Evolutionary conservation across 2,329 filamentous ascomycete species (phyloP), one percentile per base, ranked within the genome.

Genomic region (Phaeosphaeriaceae sp.): DNA sequence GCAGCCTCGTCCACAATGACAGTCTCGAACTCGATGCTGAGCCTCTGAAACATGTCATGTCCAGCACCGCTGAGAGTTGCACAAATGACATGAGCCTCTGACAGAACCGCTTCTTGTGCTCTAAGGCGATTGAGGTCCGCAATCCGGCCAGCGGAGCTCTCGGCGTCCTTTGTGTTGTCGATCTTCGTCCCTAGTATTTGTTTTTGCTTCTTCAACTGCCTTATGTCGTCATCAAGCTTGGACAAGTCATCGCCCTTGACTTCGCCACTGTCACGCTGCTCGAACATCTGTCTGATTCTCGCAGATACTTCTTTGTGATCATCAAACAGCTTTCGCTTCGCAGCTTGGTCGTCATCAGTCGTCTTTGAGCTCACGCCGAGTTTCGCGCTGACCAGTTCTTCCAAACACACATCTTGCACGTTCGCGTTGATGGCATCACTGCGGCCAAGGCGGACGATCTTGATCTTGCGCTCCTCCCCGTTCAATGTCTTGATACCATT

Each of bases 1-100:
- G 95, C 95, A 3, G 95, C 95, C 80, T 99, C 95, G 70, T 99
- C 95, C 63, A 99, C 97, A 67, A 99, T 91, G 65, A 99, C 95
- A 0, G 95, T 98, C 79, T 99, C 95, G 67, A 99, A 99, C 76
- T 99, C 95, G 51, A 99, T 92, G 69, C 91, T 93, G 55, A 99
- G 81, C 68, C 90, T 91, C 78, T 94, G 92, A 81, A 99, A 97
- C 88, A 98, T 96, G 66, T 99, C 95, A 72, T 99, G 96, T 3
- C 95, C 95, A 76, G 91, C 94, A 70, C 94, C 95, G 76, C 93
- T 97, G 50, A 99, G 87, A 0, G 95, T 99, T 44, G 94, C 91
- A 77, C 95, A 99, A 27, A 99, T 88, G 51, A 99, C 91, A 78
- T 99, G 92, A 1, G 95, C 92, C 22, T 89, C 89, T 72, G 96